Percentiles rank a stretch among this genome's conserved stretches.
phyloP scores from a whole-genome alignment of 2,329 filamentous ascomycete genomes.

The Epicoccum sorghinum region DNA sequence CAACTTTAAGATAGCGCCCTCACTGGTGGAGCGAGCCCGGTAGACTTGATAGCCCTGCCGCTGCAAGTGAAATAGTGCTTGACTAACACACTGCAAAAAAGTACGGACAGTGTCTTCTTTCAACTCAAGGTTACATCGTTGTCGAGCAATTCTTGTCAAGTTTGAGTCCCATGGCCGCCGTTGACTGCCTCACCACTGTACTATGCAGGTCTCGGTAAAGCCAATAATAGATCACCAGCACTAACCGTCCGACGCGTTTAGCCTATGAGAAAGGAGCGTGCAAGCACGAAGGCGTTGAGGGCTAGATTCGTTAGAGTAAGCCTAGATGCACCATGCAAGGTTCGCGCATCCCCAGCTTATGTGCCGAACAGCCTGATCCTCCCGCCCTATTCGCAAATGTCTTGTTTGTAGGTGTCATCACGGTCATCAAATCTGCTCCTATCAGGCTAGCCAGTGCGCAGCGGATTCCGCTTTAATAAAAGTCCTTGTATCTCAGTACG shows the following conservation, averaged over 20 bases:
- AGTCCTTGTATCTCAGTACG: conserved; percentile 2
- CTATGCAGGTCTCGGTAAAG: background rate
- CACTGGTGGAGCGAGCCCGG: conserved; percentile 7
- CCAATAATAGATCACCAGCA: conserved; percentile 6
- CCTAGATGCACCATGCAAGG: conserved; percentile 11
- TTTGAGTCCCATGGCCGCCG: background rate
- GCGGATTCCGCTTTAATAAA: background rate
- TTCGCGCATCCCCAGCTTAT: conserved; percentile 16
- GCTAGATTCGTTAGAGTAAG: conserved; percentile 21
- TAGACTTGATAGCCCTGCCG: conserved; percentile 4
- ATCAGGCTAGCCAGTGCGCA: background rate
- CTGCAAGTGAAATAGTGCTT: conserved; percentile 10
- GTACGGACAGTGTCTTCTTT: background rate
- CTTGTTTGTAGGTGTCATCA: too few species aligned
- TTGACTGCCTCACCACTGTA: background rate
- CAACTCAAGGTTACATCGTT: background rate
- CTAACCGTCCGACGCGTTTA: conserved; percentile 3
- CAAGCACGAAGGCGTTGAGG: conserved; percentile 19
- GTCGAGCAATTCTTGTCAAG: background rate
- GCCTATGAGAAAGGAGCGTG: conserved; percentile 22
- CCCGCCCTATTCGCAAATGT: background rate
- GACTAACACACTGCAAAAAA: background rate
- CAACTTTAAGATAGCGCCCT: conserved; percentile 12
- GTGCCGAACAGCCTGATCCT: conserved; percentile 2
- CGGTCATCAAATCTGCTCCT: too few species aligned